A percentile compares a stretch with the other conserved stretches of the same genome.
Conservation (phyloP, 2,329 filamentous ascomycete species). For the Sodiomyces alkalinus region DNA sequence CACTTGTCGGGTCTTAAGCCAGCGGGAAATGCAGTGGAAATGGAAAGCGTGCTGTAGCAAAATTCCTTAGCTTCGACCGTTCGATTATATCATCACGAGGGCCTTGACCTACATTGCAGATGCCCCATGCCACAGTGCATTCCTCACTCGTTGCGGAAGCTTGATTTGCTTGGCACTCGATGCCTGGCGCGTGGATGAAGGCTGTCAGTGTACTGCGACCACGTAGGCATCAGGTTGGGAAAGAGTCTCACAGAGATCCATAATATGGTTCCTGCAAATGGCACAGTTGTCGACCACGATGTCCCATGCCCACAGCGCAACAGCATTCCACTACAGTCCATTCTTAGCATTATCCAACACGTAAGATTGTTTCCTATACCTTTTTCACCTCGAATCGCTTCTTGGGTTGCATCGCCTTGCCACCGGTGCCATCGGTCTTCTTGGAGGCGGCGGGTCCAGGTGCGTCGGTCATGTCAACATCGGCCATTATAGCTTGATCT, state of each 20-base stretch:
- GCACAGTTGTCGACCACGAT: slow-evolving; percentile 99
- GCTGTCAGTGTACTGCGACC: neutral
- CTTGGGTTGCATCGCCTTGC: slow-evolving; percentile 51
- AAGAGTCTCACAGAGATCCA: slow-evolving; percentile 78
- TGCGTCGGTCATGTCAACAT: slow-evolving; percentile 93
- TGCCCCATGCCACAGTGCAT: slow-evolving; percentile 97
- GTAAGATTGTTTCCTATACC: too few species aligned
- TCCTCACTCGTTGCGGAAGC: slow-evolving; percentile 94
- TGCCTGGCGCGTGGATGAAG: slow-evolving; percentile 38
- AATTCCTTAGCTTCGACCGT: too few species aligned
- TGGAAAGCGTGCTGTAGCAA: slow-evolving; percentile 98
- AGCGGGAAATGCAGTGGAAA: slow-evolving; percentile 98
- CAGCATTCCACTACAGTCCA: slow-evolving; percentile 74
- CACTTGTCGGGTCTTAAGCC: slow-evolving; percentile 98
- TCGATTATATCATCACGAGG: neutral
- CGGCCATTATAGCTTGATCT: slow-evolving; percentile 84
- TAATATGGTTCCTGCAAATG: slow-evolving; percentile 98
- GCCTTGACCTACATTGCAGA: slow-evolving; percentile 73
- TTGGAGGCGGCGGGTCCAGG: slow-evolving; percentile 40
- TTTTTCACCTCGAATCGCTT: slow-evolving; percentile 99
- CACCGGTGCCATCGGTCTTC: slow-evolving; percentile 32
- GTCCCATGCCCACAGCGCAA: slow-evolving; percentile 97
- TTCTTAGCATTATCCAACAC: slow-evolving; percentile 6
- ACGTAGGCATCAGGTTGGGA: too few species aligned
- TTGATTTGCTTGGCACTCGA: slow-evolving; percentile 98